Conservation (phyloP, 75 land plant genomes). For the Larix kaempferi region DNA sequence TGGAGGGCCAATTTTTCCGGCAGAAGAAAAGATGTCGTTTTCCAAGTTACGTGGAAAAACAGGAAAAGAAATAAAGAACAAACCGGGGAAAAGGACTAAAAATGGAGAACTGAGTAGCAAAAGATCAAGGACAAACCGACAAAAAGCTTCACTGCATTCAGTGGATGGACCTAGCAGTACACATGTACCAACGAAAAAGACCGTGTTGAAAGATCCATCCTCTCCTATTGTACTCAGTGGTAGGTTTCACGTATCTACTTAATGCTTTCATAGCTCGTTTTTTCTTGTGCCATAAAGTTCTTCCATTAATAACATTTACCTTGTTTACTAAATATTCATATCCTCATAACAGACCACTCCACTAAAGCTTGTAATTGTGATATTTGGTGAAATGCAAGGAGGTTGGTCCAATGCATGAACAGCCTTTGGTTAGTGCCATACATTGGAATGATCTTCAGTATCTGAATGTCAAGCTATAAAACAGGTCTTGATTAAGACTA, state of each 20-base stretch:
- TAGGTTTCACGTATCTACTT: neutral
- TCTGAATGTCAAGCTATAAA: too few species aligned
- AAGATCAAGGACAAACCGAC: neutral
- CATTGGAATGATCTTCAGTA: too few species aligned
- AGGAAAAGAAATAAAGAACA: neutral
- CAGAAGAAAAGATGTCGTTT: neutral
- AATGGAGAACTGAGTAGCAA: neutral
- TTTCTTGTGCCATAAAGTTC: neutral
- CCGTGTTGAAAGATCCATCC: neutral
- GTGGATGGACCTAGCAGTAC: neutral
- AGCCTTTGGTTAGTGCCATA: too few species aligned
- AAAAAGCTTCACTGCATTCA: neutral
- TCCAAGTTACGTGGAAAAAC: neutral
- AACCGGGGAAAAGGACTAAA: neutral
- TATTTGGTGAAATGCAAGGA: too few species aligned
- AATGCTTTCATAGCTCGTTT: neutral
- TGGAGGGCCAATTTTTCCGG: neutral
- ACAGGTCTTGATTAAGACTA: too few species aligned
- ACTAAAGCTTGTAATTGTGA: too few species aligned
- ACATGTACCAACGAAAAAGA: neutral
- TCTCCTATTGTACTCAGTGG: neutral
- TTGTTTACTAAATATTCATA: too few species aligned
- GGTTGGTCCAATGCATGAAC: too few species aligned
- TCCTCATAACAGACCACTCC: too few species aligned
- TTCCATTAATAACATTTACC: neutral